Conservation (phyloP, 768 basidiomycete species). For the Candolleomyces eurysporus region DNA sequence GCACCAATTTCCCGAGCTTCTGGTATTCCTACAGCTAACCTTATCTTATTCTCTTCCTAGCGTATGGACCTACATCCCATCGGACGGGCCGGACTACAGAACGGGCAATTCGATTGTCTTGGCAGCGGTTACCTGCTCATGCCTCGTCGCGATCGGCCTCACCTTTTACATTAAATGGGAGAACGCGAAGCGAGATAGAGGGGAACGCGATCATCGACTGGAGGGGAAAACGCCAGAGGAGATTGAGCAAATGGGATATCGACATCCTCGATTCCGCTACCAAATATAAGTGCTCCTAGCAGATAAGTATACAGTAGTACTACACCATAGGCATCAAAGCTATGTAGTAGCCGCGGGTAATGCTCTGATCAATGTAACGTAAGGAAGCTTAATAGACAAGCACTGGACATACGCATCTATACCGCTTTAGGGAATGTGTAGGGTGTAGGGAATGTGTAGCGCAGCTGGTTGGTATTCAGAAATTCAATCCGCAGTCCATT, state of each 20-base stretch:
- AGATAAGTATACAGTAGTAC: neutral
- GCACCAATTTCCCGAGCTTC: conserved; percentile 9
- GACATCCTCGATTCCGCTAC: conserved; percentile 45
- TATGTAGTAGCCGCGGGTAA: too few relatives aligned
- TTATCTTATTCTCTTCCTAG: conserved; percentile 20
- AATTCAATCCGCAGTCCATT: too few relatives aligned
- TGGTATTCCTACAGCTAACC: neutral
- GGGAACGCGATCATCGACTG: conserved; percentile 40
- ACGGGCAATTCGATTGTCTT: conserved; percentile 48
- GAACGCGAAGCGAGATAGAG: conserved; percentile 40
- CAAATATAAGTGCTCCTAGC: conserved; percentile 23
- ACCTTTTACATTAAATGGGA: conserved; percentile 37
- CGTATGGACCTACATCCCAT: conserved; percentile 49
- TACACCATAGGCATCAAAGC: too few relatives aligned
- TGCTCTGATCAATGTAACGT: too few relatives aligned
- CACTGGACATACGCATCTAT: too few relatives aligned
- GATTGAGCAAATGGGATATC: conserved; percentile 39
- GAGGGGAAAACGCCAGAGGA: conserved; percentile 36
- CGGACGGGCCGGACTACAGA: conserved; percentile 44
- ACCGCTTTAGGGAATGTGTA: too few relatives aligned
- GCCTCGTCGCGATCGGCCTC: conserved; percentile 29
- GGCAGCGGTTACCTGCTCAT: conserved; percentile 21
- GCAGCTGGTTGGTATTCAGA: too few relatives aligned
- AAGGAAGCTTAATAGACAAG: too few relatives aligned
- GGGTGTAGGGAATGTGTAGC: too few relatives aligned